A percentile compares a stretch with the other conserved stretches of the same genome.
phyloP scores from a whole-genome alignment of 176 grass and related monocot genomes.

The Bothriochloa decipiens region DNA sequence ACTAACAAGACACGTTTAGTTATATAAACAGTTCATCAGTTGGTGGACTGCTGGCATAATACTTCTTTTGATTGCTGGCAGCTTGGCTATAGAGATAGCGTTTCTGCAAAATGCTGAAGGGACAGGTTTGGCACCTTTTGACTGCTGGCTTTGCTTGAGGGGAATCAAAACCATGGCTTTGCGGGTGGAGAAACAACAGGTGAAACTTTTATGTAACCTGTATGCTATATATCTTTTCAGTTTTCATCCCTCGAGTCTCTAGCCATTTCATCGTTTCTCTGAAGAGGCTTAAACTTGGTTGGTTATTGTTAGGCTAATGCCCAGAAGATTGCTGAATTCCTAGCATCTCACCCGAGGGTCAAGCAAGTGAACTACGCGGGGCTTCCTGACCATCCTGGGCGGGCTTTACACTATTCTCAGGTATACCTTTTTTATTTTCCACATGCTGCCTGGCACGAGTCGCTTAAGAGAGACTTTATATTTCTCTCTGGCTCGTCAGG shows the following conservation, averaged over 20 bases:
- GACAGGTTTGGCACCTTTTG: conserved; percentile 84
- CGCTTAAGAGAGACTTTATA: background rate
- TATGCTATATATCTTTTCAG: background rate
- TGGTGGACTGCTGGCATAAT: background rate
- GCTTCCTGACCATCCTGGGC: conserved; percentile 79
- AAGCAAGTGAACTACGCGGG: conserved; percentile 90
- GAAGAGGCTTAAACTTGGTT: background rate
- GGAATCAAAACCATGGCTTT: conserved; percentile 96
- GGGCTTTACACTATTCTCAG: conserved; percentile 87
- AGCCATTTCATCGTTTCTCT: background rate
- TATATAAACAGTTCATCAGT: background rate
- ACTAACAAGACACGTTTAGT: background rate
- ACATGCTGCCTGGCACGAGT: background rate
- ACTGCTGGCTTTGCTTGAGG: conserved; percentile 89
- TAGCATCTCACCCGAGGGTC: conserved; percentile 84
- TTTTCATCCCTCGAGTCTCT: background rate
- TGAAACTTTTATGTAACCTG: conserved; percentile 15
- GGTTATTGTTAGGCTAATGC: conserved; percentile 76
- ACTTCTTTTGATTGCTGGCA: conserved; percentile 35
- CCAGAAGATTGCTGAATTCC: conserved; percentile 95
- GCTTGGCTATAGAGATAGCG: conserved; percentile 88
- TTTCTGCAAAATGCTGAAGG: conserved; percentile 98
- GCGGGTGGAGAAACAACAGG: conserved; percentile 92
- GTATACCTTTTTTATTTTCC: conserved; percentile 38
- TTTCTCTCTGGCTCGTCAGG: conserved; percentile 55